Percentiles rank a stretch among this genome's conserved stretches.
Conservation (phyloP, 164 flowering plant species). For the Hamamelis virginiana region DNA sequence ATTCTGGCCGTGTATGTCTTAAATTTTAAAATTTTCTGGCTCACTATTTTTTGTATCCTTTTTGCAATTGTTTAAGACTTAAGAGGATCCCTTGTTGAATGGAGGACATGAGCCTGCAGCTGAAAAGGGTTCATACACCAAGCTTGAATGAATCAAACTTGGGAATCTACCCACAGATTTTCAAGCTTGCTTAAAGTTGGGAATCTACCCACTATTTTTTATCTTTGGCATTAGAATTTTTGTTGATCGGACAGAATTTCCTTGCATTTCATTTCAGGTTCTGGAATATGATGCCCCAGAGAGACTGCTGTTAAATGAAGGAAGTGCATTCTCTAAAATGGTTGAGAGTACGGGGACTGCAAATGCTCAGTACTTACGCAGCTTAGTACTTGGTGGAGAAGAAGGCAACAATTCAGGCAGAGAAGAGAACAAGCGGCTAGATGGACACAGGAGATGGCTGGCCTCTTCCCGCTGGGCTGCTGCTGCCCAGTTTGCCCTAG, state of each 20-base stretch:
- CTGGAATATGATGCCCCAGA: conserved; percentile 84
- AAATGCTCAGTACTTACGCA: conserved; percentile 90
- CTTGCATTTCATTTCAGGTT: conserved; percentile 47
- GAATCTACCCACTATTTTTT: no score
- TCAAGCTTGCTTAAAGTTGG: no score
- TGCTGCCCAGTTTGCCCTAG: conserved; percentile 91
- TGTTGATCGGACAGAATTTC: neutral
- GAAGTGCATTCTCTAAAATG: conserved; percentile 90
- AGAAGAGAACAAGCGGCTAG: conserved; percentile 41
- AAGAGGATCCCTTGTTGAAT: no score
- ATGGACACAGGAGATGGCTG: conserved; percentile 77
- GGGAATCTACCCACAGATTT: no score
- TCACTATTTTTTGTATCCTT: neutral
- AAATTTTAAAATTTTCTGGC: neutral
- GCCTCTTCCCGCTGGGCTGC: conserved; percentile 98
- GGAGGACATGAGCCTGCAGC: neutral
- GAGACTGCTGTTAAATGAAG: conserved; percentile 61
- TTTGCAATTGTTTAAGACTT: neutral
- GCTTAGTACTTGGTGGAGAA: conserved; percentile 62
- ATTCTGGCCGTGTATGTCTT: conserved; percentile 74
- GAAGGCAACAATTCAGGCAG: conserved; percentile 37
- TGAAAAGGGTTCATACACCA: no score
- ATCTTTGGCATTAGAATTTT: neutral
- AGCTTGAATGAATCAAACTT: no score
- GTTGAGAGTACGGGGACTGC: conserved; percentile 97